Evolutionary conservation across 2,329 filamentous ascomycete genomes (phyloP).

Genomic region (Sporothrix pallida): DNA sequence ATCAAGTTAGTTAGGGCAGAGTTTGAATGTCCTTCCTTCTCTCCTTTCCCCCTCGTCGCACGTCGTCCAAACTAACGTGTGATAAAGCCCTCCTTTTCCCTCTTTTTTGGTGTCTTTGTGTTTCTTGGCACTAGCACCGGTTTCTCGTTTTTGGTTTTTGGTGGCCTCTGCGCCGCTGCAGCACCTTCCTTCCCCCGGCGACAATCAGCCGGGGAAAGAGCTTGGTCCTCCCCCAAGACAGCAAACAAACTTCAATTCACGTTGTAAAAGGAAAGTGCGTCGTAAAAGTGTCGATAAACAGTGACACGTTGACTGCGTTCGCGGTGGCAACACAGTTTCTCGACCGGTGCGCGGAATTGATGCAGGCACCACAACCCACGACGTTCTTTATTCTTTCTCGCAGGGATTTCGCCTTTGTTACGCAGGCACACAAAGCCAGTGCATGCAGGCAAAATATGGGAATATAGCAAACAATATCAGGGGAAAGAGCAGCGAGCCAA

Average conservation of each 20-base stretch:
- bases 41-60: background rate
- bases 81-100: background rate
- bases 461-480: slow-evolving; percentile 4
- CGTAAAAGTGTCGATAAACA: too few relatives aligned
- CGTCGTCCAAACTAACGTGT: slow-evolving; percentile 20
- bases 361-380: background rate
- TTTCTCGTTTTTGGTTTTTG: background rate
- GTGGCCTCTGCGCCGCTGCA: slow-evolving; percentile 8
- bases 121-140: slow-evolving; percentile 17
- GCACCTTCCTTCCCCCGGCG: slow-evolving; percentile 19
- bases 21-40: too few relatives aligned
- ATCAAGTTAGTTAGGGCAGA: background rate
- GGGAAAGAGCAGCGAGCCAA: background rate
- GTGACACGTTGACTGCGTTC: too few relatives aligned
- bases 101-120: background rate
- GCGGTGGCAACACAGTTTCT: too few relatives aligned
- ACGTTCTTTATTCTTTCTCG: background rate
- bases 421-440: slow-evolving; percentile 2
- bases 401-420: background rate
- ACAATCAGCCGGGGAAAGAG: background rate
- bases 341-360: background rate
- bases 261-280: too few relatives aligned
- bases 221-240: too few relatives aligned
- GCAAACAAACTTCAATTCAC: too few relatives aligned
- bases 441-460: background rate